Percentiles rank a stretch among this genome's conserved stretches.
Evolutionary conservation across 176 grass and related monocot species (phyloP).

Genomic region (Musa schizocarpa): DNA sequence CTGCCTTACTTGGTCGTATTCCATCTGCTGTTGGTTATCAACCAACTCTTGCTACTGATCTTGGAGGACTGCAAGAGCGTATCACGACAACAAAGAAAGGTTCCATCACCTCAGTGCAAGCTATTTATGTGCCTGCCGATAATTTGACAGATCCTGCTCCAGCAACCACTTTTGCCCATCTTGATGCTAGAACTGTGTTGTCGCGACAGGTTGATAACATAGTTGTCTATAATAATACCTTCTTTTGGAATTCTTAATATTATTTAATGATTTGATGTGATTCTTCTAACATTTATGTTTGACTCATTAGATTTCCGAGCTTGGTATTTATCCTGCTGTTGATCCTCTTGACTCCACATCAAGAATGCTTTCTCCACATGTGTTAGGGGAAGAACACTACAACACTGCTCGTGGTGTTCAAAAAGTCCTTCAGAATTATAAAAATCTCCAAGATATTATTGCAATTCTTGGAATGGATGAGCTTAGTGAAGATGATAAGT

Average conservation of each 20-base stretch:
- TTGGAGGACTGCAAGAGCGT: constrained; percentile 25
- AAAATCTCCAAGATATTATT: constrained; percentile 28
- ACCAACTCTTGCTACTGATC: constrained; percentile 21
- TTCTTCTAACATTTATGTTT: not conserved
- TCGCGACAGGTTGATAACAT: not conserved
- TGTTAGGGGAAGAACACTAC: constrained; percentile 26
- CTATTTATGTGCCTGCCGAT: constrained; percentile 31
- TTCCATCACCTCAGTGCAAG: constrained; percentile 29
- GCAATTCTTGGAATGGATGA: constrained; percentile 30
- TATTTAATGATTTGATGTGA: not conserved
- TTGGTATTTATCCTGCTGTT: constrained; percentile 28
- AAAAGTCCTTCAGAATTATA: constrained; percentile 26
- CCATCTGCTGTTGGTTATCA: constrained; percentile 30
- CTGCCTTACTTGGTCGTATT: constrained; percentile 23
- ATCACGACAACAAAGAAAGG: constrained; percentile 24
- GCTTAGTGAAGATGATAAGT: constrained; percentile 30
- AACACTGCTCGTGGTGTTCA: constrained; percentile 27
- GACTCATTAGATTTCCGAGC: constrained; percentile 24
- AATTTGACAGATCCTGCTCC: constrained; percentile 30
- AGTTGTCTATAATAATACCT: not conserved
- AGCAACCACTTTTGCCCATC: constrained; percentile 28
- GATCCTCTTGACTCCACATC: constrained; percentile 32
- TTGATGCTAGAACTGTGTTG: constrained; percentile 23
- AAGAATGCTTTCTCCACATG: constrained; percentile 29
- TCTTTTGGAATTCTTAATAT: not conserved